Base-by-base conservation (phyloP, 2,329 filamentous ascomycete genomes). In the Neofusicoccum laricinum region DNA sequence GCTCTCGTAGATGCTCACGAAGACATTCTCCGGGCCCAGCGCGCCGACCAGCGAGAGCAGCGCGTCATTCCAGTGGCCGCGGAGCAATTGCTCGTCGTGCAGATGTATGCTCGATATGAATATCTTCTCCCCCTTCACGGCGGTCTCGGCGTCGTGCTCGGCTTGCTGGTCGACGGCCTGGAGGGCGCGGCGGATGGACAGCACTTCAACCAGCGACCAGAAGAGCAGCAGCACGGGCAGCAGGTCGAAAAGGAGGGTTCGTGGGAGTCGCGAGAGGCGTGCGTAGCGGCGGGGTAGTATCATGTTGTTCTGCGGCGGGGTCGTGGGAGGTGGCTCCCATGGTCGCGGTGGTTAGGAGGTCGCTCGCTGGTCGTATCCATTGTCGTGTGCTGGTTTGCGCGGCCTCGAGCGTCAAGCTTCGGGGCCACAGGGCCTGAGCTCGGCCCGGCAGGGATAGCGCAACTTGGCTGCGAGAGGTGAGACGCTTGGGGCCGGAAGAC, bases 81-180 rank as follows among this genome's bases (percentile, higher is more conserved):
- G 81, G 2, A 92, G 79, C 25, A 90, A 78, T 1, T 73, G 72
- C 65, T 84, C 89, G 67, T 86, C 86, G 70, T 90, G 91, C 82
- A 88, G 90, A 71, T 90, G 88, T 71, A 89, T 86, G 66, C 85
- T 86, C 4, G 88, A 86, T 66, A 92, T 90, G 76, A 86, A 92
- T 66, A 92, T 83, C 36, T 61, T 59, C 30, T 64, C 63, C 11
- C 63, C 63, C 36, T 34, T 49, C 12, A 25, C n/a, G 32, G 38
- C 21, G 53, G 49, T 40, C 8, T 50, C 43, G 51, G 55, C 36
- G 12, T 36, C 45, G 43, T 41, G 36, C 43, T 43, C 43, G 51
- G 63, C 55, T 15, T 17, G 19, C 4, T 45, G 36, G 25, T 63
- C 63, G 34, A 48, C 53, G 17, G 55, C 53, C 25, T 64, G 53